phyloP scores from a whole-genome alignment of 2,329 filamentous ascomycete genomes.

The Penicillium sp. region DNA sequence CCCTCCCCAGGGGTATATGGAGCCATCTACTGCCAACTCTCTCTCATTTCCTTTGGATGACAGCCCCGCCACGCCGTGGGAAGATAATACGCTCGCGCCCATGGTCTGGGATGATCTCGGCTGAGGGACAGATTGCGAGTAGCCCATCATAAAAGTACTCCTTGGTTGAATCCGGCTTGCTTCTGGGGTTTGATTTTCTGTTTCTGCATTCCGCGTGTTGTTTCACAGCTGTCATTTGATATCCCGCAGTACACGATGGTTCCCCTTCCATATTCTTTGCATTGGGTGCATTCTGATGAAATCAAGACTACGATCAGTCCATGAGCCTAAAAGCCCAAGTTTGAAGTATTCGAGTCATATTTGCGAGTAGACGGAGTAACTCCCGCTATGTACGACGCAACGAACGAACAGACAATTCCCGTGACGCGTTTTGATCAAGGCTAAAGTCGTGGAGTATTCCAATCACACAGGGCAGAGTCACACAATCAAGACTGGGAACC shows the following conservation, averaged over 20 bases:
- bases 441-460: too few relatives aligned
- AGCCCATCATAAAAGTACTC: conserved; percentile 2
- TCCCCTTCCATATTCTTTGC: conserved; percentile 9
- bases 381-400: too few relatives aligned
- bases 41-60: conserved; percentile 38
- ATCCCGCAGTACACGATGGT: conserved; percentile 30
- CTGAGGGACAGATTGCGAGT: neutral
- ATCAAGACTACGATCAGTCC: neutral
- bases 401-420: too few relatives aligned
- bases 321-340: too few relatives aligned
- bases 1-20: conserved; percentile 30
- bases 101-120: conserved; percentile 42
- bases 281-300: conserved; percentile 1
- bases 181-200: conserved; percentile 7
- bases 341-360: too few relatives aligned
- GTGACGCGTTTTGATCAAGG: too few relatives aligned
- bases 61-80: conserved; percentile 28
- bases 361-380: too few relatives aligned
- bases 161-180: neutral
- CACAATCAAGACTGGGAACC: neutral
- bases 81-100: conserved; percentile 41
- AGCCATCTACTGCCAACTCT: conserved; percentile 19
- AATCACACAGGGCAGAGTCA: neutral
- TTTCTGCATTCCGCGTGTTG: conserved; percentile 1
- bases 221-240: conserved; percentile 12